Conservation (phyloP, 495 filamentous ascomycete species). For the Niebla homalea region DNA sequence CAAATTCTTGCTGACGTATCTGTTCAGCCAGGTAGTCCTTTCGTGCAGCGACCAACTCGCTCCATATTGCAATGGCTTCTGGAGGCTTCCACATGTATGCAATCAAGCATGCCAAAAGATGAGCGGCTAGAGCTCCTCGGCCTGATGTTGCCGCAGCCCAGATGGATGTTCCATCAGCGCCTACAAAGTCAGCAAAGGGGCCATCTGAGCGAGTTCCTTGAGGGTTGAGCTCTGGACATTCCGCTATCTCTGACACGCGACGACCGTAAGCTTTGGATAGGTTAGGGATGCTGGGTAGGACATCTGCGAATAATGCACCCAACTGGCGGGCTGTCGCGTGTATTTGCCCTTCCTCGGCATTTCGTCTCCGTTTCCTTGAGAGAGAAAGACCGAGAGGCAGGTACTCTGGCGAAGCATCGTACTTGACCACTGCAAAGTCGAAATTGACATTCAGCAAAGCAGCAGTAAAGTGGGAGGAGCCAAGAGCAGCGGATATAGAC, state of each 20-base stretch:
- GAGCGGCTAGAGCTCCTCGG: constrained; percentile 17
- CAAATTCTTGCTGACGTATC: not conserved
- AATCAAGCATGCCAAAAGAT: constrained; percentile 29
- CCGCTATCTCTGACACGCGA: constrained; percentile 25
- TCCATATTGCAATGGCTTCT: constrained; percentile 27
- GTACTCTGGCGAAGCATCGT: constrained; percentile 20
- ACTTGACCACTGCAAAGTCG: constrained; percentile 21
- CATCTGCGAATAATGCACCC: constrained; percentile 20
- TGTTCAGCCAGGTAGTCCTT: not conserved
- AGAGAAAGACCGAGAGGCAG: constrained; percentile 14
- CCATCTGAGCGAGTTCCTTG: constrained; percentile 3
- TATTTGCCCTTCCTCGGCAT: constrained; percentile 18
- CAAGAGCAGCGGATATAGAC: too few relatives aligned
- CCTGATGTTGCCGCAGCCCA: constrained; percentile 33
- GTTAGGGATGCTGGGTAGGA: constrained; percentile 19
- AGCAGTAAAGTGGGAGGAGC: too few relatives aligned
- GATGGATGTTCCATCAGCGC: constrained; percentile 24
- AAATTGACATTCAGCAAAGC: constrained; percentile 13
- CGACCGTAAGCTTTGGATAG: constrained; percentile 26
- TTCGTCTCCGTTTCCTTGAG: constrained; percentile 12
- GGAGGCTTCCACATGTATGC: constrained; percentile 20
- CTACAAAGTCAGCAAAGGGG: constrained; percentile 9
- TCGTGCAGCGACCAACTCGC: constrained; percentile 7
- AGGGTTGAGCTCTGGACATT: constrained; percentile 9
- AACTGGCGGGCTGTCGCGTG: constrained; percentile 20